Conservation (phyloP, 2,329 filamentous ascomycete species). For the Trichoderma pleuroti region DNA sequence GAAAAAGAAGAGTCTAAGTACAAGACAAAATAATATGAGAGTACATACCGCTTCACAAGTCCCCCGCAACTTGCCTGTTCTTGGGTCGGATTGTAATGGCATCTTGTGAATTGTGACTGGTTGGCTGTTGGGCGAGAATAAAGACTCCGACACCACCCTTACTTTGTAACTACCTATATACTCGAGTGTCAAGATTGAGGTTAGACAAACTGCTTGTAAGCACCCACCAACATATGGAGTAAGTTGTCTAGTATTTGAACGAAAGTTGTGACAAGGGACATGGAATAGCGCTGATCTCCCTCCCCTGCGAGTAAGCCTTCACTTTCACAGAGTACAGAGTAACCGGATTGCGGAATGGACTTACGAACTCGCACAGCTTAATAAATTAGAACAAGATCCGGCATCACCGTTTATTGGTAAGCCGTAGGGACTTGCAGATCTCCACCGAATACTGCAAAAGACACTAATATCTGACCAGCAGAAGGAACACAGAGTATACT, state of each 20-base stretch:
- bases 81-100: not conserved
- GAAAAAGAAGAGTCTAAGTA: accelerated
- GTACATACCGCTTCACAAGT: not conserved
- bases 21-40: not conserved
- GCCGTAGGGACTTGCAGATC: not conserved
- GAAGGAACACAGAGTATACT: no score
- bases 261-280: not conserved
- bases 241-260: not conserved
- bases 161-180: not conserved
- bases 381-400: not conserved
- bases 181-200: not conserved
- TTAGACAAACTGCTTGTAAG: not conserved
- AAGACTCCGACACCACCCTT: not conserved
- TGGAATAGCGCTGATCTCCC: not conserved
- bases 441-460: no score
- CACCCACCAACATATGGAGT: not conserved
- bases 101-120: not conserved
- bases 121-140: no score
- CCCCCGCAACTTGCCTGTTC: not conserved
- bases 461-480: no score
- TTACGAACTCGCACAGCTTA: no score
- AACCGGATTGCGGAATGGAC: not conserved
- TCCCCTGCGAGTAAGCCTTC: not conserved
- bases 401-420: not conserved
- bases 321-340: not conserved